Evolutionary conservation across 306 rosid species (phyloP), one percentile per base, ranked within the genome.

Genomic region (Vigna reflexopilosa): DNA sequence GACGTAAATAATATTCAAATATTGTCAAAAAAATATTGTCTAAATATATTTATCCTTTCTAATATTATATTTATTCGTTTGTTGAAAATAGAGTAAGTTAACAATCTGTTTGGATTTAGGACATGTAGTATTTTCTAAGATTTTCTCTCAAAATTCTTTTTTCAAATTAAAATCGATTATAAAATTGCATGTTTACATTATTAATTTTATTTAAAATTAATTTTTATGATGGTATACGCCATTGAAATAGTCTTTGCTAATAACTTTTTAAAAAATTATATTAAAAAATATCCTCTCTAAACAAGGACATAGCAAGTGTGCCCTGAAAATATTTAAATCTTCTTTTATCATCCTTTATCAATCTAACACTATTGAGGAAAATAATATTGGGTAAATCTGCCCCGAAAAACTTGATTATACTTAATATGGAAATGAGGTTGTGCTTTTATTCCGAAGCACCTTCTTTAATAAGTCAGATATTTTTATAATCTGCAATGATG

Each of bases 361-460:
- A 62, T 62, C 6, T 32, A 62, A 62, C 15, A 62, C 16, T 32
- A 32, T 62, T 32, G 45, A 32, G 44, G 3, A 62, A 62, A 30
- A 61, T 15, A 61, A 7, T 7, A 30, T 15, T 61, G 7, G 15
- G 11, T 3, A 56, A 56, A 56, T 10, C 6, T 20, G 30, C 6
- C 61, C 28, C 1, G 28, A 55, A 55, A 8, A 55, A 19, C 15
- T 6, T 8, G 15, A 22, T 32, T 16, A 15, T 15, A 24, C 16
- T 14, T 19, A 2, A 11, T 2, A 63, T 32, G 68, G 26, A 34
- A 32, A 34, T 63, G 47, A 16, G 28, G 48, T 45, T 19, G 26
- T n/a, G 76, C 4, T 68, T 67, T 38, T 28, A 22, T 28, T 48
- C 58, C 16, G 32, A 68, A 68, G 69, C 69, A 36, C 65, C 30